Base-by-base conservation (phyloP, 352 stramenopile species). In the Globisporangium paroecandrum region DNA sequence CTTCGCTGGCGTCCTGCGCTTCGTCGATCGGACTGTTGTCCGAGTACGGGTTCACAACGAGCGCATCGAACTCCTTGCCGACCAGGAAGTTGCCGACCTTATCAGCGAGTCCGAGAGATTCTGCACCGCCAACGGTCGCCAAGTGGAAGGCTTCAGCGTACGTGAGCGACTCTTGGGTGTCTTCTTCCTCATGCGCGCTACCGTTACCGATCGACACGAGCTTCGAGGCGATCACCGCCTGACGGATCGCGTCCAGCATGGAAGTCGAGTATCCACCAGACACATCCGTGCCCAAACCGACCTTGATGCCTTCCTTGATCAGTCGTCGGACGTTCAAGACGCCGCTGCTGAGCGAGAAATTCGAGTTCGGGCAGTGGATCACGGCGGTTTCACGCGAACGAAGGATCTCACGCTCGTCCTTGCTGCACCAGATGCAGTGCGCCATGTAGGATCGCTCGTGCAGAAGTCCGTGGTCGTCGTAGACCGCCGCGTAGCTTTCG, bases 301-400 rank as follows among this genome's bases (percentile, higher is more conserved):
- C 93, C 70, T 96, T 98, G 62, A 92, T 56, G 5, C 87, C 85
- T 70, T 92, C 79, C 65, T 82, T 69, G n/a, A 93, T 72, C 64
- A 88, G 64, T 32, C 77, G 88, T 22, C 86, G 82, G 9, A 95
- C 87, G 65, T 95, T 94, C n/a, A 95, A 62, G 3, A 94, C 83
- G 49, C 90, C 84, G 65, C 89, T 92, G n/a, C 79, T 85, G 62
- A 98, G 88, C 47, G 90, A 98, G 61, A 98, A 98, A 71, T 99
- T 99, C 24, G 89, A 98, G 58, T 97, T 96, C 22, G 96, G 91
- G 72, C 96, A 99, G 72, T 98, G 93, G 20, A 97, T 97, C n/a
- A 98, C 89, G 0, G 79, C 90, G 18, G 86, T 83, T 53, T 89
- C 69, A 18, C 72, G 82, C 15, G 77, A 68, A 38, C 64, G 71